Base-by-base conservation (phyloP, 106 monocot genomes). In the Gastrodia elata region DNA sequence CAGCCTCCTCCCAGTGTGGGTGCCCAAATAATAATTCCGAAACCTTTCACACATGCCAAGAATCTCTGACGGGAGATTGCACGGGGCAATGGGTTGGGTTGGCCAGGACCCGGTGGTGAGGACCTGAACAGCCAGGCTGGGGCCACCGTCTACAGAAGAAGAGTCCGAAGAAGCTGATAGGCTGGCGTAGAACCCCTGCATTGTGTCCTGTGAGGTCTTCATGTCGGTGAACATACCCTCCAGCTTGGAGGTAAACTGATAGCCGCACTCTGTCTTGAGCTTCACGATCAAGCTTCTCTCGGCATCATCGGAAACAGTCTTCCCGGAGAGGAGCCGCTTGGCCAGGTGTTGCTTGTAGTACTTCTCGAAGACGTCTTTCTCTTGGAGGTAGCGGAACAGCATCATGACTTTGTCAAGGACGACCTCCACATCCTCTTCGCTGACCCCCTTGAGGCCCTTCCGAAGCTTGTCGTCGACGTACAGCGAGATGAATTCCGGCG, bases 101-200 rank as follows among this genome's bases (percentile, higher is more conserved):
- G 94, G 94, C 91, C 94, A 94, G 0, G 91, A 94, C 6, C 94
- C 94, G 34, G 94, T 94, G 18, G 94, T 91, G 11, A 94, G 85
- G 58, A 94, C 85, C 44, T 91, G 95, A 30, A 95, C 91, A 34
- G 82, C 82, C 13, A 95, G 81, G 2, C 87, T 82, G 14, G 95
- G 95, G 1, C 83, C 81, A 2, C 83, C 81, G 43, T 91, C 91
- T 20, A 64, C 79, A 33, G 65, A 35, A 27, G 85, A 89, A 33
- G 71, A 77, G 25, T 74, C 72, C n/a, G 85, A 89, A 33, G 71
- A 77, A 27, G 77, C 72, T 40, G 69, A 39, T 36, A 82, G 84
- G 64, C 77, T 85, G 1, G 83, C 80, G 71, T 83, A 74, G 68
- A 89, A 89, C 4, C 85, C 85, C 75, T 81, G 80, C 85, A 89